These are phyloP conservation scores for Phymatotrichopsis omnivora DNA, from an alignment of 2,329 filamentous ascomycete species.

Conservation along the genomic window DNA sequence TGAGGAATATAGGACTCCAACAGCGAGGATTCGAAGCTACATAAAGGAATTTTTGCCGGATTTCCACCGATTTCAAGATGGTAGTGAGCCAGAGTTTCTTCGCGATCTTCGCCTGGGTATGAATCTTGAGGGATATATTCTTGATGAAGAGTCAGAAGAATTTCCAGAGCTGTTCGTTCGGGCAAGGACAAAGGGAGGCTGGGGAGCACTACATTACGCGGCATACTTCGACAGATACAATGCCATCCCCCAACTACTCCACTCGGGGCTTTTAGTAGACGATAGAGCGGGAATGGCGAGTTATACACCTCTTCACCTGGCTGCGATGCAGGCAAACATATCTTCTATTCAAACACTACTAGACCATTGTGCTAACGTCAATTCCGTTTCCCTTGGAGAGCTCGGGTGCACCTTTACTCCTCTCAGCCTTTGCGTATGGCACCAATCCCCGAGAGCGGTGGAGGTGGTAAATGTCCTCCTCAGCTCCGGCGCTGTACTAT, in stretches of 20 bases:
- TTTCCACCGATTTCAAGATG: neutral
- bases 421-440: constrained; percentile 3
- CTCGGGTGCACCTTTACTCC: constrained; percentile 9
- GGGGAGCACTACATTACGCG: neutral
- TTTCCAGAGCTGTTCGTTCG: neutral
- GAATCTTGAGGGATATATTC: neutral
- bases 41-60: neutral
- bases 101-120: neutral
- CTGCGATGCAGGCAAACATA: neutral
- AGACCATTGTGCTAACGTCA: neutral
- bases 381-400: neutral
- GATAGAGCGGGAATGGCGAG: neutral
- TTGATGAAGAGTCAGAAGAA: too few relatives aligned
- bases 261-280: neutral
- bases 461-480: neutral
- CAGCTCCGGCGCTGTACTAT: neutral
- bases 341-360: neutral
- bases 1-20: neutral
- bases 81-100: neutral
- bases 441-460: neutral
- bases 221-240: constrained; percentile 2
- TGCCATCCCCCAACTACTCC: neutral
- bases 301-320: neutral
- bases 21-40: neutral
- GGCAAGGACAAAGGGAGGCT: neutral